Conservation (phyloP, 768 basidiomycete genomes). For the Leccinum boreale region DNA sequence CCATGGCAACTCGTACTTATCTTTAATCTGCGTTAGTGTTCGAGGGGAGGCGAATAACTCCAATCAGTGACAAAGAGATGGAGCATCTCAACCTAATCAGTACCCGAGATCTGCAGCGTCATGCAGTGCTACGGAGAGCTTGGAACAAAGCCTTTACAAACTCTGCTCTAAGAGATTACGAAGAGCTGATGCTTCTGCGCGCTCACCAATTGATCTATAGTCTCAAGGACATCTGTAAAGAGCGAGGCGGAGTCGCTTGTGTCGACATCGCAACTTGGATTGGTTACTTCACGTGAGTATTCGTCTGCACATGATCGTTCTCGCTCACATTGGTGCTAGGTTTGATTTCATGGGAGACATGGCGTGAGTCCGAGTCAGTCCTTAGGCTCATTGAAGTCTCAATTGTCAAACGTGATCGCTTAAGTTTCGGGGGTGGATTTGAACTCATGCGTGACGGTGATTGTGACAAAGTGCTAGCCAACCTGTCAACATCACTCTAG, state of each 20-base stretch:
- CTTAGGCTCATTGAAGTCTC: not conserved
- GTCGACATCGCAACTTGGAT: conserved; percentile 21
- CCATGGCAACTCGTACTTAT: conserved; percentile 1
- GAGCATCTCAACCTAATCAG: conserved; percentile 12
- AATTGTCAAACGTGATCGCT: not conserved
- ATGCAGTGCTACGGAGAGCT: conserved; percentile 24
- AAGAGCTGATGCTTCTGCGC: conserved; percentile 22
- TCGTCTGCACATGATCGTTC: not conserved
- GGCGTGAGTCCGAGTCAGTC: conserved; percentile 19
- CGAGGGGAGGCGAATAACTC: conserved; percentile 21
- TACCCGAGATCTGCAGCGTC: conserved; percentile 21
- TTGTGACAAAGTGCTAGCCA: conserved; percentile 26
- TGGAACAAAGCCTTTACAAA: conserved; percentile 32
- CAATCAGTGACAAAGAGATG: conserved; percentile 10
- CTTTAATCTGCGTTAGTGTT: conserved; percentile 11
- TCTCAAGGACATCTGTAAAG: conserved; percentile 10
- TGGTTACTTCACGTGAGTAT: conserved; percentile 20
- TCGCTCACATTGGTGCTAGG: conserved; percentile 6
- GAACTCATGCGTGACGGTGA: conserved; percentile 38
- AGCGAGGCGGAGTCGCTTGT: conserved; percentile 7
- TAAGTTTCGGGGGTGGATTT: conserved; percentile 38
- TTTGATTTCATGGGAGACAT: conserved; percentile 30
- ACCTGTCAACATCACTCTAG: conserved; percentile 30
- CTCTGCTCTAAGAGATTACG: conserved; percentile 28
- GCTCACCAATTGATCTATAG: conserved; percentile 17